Conservation (phyloP, 1,284 basidiomycete species). For the Tetrapyrgos nigripes region DNA sequence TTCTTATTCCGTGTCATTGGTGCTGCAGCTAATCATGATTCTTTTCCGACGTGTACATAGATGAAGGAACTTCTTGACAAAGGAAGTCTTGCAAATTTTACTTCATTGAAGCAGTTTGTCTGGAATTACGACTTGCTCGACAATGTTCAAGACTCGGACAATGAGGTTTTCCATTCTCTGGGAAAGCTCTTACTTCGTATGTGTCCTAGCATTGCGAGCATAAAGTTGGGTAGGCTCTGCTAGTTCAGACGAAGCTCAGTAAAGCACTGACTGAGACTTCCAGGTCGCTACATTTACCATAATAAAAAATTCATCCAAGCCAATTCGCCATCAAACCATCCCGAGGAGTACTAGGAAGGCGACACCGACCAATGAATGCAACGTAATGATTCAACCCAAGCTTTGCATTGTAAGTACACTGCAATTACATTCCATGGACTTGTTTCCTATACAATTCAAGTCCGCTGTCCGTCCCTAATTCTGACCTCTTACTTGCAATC, state of each 20-base stretch:
- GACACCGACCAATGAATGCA: neutral
- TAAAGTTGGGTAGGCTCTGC: neutral
- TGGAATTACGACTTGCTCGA: neutral
- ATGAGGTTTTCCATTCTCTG: neutral
- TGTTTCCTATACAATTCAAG: too few relatives aligned
- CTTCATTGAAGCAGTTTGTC: neutral
- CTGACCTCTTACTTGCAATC: constrained; percentile 19
- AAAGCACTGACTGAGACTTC: neutral
- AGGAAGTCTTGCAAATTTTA: neutral
- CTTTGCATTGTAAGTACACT: too few relatives aligned
- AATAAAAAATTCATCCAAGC: neutral
- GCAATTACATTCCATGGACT: too few relatives aligned
- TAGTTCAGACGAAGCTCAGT: neutral
- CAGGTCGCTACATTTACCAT: neutral
- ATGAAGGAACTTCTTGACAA: neutral
- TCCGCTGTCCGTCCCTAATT: too few relatives aligned
- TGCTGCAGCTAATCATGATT: neutral
- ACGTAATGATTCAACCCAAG: neutral
- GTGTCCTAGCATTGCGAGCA: neutral
- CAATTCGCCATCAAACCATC: too few relatives aligned
- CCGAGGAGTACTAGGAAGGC: too few relatives aligned
- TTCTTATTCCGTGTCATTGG: neutral
- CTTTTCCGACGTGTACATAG: neutral
- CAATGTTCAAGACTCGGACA: neutral
- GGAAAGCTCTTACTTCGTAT: neutral